Conservation (phyloP, 371 early-diverging fungal genomes). For the Zychaea mexicana region DNA sequence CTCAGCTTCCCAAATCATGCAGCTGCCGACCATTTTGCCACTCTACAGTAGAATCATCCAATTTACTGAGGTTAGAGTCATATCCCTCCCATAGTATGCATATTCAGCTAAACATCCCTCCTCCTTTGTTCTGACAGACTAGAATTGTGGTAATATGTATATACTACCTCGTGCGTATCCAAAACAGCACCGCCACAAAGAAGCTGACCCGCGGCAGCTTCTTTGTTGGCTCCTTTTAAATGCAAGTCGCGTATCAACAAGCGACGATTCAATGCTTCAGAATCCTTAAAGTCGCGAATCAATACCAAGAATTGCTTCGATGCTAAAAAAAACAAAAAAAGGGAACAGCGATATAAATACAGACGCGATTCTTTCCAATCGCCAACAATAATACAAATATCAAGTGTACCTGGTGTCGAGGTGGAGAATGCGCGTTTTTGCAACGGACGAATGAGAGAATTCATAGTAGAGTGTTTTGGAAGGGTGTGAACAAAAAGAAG, state of each 20-base stretch:
- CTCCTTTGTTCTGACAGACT: not conserved
- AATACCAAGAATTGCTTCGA: constrained; percentile 54
- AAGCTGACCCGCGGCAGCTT: constrained; percentile 32
- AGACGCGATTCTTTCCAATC: not conserved
- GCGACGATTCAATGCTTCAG: constrained; percentile 51
- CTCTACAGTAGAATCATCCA: constrained; percentile 3
- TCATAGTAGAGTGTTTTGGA: not conserved
- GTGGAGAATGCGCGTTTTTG: constrained; percentile 2
- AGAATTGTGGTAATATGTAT: not conserved
- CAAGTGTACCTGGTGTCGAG: constrained; percentile 2
- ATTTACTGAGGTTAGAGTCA: not conserved
- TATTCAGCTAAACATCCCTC: not conserved
- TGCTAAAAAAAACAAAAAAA: not conserved
- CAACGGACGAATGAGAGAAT: constrained; percentile 1
- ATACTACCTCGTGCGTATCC: constrained; percentile 38
- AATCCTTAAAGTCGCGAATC: constrained; percentile 51
- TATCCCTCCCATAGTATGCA: no score
- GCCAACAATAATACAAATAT: not conserved
- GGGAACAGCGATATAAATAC: not conserved
- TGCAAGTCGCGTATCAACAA: constrained; percentile 48
- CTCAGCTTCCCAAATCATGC: constrained; percentile 51
- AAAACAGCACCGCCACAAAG: constrained; percentile 58
- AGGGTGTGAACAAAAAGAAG: not conserved
- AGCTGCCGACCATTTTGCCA: constrained; percentile 60
- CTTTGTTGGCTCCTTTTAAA: constrained; percentile 29